Conservation (phyloP, 1,284 basidiomycete species). For the Ceratorhiza oryzae-sativae region DNA sequence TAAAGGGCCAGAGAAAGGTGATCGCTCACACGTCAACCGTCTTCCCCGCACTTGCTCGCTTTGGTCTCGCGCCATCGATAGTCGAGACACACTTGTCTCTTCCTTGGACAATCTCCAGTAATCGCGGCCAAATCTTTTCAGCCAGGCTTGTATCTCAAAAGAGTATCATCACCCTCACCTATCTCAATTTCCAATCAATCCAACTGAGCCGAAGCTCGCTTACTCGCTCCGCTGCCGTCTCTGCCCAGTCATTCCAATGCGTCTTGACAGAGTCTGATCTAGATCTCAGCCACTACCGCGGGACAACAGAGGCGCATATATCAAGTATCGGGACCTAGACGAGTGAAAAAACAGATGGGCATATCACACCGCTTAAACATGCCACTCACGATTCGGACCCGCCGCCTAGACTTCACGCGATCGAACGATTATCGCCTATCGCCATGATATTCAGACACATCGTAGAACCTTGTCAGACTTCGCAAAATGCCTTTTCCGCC, state of each 20-base stretch:
- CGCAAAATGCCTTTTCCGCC: too few species aligned
- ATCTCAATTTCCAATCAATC: conserved; percentile 1
- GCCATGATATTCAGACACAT: neutral
- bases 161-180: neutral
- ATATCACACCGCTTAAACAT: neutral
- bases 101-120: neutral
- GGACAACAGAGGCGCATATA: neutral
- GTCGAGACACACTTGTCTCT: neutral
- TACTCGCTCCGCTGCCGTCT: neutral
- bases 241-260: neutral
- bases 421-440: conserved; percentile 1
- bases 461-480: neutral
- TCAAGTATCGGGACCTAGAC: neutral
- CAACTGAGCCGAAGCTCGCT: neutral
- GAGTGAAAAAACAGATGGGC: too few species aligned
- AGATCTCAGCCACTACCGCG: neutral
- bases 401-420: neutral
- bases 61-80: conserved; percentile 17
- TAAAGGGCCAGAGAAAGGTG: conserved; percentile 1
- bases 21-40: neutral
- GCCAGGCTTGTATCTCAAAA: neutral
- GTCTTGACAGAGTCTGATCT: neutral
- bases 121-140: conserved; percentile 3
- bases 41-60: neutral
- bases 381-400: neutral